phyloP scores from a whole-genome alignment of 495 filamentous ascomycete species.

The Xylaria sp. region DNA sequence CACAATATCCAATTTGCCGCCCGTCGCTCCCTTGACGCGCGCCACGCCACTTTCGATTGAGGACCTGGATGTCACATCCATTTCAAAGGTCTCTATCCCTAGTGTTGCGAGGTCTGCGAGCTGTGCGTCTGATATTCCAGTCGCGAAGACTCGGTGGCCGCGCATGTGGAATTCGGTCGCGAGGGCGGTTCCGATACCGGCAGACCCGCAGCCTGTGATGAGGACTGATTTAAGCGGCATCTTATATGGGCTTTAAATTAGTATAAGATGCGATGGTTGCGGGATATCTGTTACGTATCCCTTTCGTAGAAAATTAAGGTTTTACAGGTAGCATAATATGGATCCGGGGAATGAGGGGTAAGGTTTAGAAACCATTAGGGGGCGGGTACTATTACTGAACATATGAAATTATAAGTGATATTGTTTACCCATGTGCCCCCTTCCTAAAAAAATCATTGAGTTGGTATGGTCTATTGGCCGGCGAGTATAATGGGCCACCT shows the following conservation, averaged over 20 bases:
- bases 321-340: background rate
- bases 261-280: background rate
- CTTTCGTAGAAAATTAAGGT: background rate
- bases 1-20: constrained; percentile 55
- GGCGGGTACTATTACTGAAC: background rate
- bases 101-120: constrained; percentile 43
- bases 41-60: constrained; percentile 49
- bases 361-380: background rate
- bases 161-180: constrained; percentile 56
- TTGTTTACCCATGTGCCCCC: background rate
- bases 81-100: constrained; percentile 51
- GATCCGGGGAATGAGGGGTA: constrained; percentile 13
- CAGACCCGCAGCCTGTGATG: constrained; percentile 57
- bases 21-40: constrained; percentile 33
- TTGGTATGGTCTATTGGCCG: too few relatives aligned
- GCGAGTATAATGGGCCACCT: too few relatives aligned
- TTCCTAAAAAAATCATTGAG: too few relatives aligned
- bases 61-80: constrained; percentile 54
- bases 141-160: constrained; percentile 64
- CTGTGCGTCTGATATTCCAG: constrained; percentile 51
- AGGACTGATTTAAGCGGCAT: constrained; percentile 38
- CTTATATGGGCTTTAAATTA: background rate
- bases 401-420: background rate
- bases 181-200: constrained; percentile 62
- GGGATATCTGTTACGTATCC: background rate